These are phyloP conservation scores for Tetraselmis striata DNA, from an alignment of 139 green algal genomes.

Conservation along the genomic window DNA sequence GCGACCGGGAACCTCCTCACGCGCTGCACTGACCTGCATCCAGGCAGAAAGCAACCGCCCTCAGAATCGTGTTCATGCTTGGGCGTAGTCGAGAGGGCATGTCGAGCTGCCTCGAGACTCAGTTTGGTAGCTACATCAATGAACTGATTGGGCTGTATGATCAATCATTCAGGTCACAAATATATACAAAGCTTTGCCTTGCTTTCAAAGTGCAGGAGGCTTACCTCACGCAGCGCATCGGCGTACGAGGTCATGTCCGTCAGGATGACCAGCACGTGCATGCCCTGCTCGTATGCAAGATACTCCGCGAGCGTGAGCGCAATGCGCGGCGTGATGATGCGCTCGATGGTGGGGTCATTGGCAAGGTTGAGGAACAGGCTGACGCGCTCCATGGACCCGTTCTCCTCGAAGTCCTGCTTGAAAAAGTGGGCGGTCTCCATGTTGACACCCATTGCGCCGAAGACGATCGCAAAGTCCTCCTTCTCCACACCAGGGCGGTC, in stretches of 20 bases:
- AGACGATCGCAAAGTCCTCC: constrained; percentile 97
- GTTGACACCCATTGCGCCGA: constrained; percentile 99
- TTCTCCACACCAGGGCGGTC: constrained; percentile 44
- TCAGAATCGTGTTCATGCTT: too few species aligned
- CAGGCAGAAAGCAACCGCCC: too few species aligned
- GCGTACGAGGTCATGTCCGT: constrained; percentile 99
- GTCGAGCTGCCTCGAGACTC: too few species aligned
- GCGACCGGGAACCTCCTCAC: constrained; percentile 97
- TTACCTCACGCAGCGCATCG: constrained; percentile 97
- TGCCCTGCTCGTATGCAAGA: constrained; percentile 96
- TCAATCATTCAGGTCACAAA: too few species aligned
- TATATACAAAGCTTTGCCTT: too few species aligned
- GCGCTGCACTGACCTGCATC: too few species aligned
- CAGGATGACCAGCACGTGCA: constrained; percentile 98
- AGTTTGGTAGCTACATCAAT: too few species aligned
- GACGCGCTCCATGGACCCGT: constrained; percentile 93
- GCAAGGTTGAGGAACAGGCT: constrained; percentile 99
- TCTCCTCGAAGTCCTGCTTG: constrained; percentile 99
- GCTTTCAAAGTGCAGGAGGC: too few species aligned
- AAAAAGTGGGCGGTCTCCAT: constrained; percentile 99
- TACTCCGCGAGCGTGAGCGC: constrained; percentile 95
- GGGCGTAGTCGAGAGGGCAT: too few species aligned
- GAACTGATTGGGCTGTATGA: too few species aligned
- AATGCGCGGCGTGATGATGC: constrained; percentile 99
- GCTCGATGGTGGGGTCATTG: constrained; percentile 99